Evolutionary conservation across 2,329 filamentous ascomycete species (phyloP).

Genomic region (Pestalotiopsis sp.): DNA sequence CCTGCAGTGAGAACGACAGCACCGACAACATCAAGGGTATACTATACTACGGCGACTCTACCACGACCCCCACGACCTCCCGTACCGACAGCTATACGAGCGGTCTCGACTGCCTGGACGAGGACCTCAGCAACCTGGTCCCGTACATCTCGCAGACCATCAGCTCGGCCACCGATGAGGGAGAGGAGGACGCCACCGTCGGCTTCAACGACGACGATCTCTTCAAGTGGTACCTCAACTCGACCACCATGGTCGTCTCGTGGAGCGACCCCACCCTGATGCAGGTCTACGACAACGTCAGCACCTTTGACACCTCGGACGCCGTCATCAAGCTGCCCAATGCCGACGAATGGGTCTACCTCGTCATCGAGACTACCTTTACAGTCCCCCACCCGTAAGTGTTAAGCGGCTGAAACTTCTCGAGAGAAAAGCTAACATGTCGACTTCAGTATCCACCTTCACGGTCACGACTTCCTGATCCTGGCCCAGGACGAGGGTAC

Average conservation of each 20-base stretch:
- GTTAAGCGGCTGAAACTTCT: too few relatives aligned
- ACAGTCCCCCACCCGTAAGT: conserved; percentile 11
- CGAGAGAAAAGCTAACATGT: too few relatives aligned
- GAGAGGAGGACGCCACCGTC: conserved; percentile 15
- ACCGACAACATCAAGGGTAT: conserved; percentile 14
- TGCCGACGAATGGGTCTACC: conserved; percentile 35
- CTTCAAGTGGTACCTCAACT: conserved; percentile 54
- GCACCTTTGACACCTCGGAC: conserved; percentile 26
- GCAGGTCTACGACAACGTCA: conserved; percentile 29
- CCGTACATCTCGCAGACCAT: conserved; percentile 32
- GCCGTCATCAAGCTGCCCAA: conserved; percentile 33
- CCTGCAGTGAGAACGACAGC: conserved; percentile 35
- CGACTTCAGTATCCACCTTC: conserved; percentile 18
- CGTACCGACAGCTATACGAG: conserved; percentile 3
- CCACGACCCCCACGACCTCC: conserved; percentile 19
- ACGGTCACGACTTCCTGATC: conserved; percentile 47
- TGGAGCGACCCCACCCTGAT: conserved; percentile 50
- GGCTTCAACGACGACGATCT: conserved; percentile 20
- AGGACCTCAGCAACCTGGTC: conserved; percentile 34
- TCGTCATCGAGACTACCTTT: conserved; percentile 32
- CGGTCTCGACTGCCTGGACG: conserved; percentile 24
- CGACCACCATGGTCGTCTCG: conserved; percentile 48
- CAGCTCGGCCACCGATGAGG: conserved; percentile 26
- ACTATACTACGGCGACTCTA: conserved; percentile 41
- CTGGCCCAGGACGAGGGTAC: conserved; percentile 33